Base-by-base conservation (phyloP, 805 yeast genomes). In the Sporopachydermia quercuum region DNA sequence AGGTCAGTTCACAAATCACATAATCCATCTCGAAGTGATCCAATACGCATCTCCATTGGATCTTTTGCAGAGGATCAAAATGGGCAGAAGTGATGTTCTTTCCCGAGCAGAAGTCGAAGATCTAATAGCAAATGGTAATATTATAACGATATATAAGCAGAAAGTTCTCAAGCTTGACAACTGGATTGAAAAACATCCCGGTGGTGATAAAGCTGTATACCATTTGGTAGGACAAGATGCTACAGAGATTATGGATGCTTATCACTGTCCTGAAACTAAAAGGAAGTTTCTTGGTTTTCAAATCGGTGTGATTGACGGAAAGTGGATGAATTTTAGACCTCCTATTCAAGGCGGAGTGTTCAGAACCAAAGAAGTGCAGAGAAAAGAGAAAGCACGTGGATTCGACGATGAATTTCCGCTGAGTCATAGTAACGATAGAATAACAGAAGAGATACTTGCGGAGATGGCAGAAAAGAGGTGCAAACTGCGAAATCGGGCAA, bases 211-310 rank as follows among this genome's bases (percentile, higher is more conserved):
- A 51, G 87, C 93, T 2, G 76, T 86, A 4, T 65, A 64, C 49
- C 96, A 86, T 57, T 67, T 85, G 78, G 71, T 85, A 3, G 96
- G 96, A 2, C 61, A 89, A 42, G 94, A 85, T 57, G 94, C 94
- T 15, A 78, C 91, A 0, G 94, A 84, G 54, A 95, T 86, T 55
- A 84, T 85, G 82, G 70, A 76, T 40, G 86, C 87, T 5, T 85
- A 83, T 50, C 95, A 85, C 53, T 55, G 71, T 36, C 72, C 66
- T 8, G 79, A 72, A 38, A 71, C 91, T 0, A 59, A 69, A 5
- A 37, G 43, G 2, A 56, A 57, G 0, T 78, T 82, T 55, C 50
- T 53, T n/a, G 65, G 57, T 34, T 86, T 71, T 70, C 68, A 61
- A 41, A 67, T 85, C 11, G 96, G 95, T 1, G 53, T 49, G 8